Evolutionary conservation across 169 alveolate species (phyloP), one percentile per base, ranked within the genome.

Genomic region (Plasmodium berghei): DNA sequence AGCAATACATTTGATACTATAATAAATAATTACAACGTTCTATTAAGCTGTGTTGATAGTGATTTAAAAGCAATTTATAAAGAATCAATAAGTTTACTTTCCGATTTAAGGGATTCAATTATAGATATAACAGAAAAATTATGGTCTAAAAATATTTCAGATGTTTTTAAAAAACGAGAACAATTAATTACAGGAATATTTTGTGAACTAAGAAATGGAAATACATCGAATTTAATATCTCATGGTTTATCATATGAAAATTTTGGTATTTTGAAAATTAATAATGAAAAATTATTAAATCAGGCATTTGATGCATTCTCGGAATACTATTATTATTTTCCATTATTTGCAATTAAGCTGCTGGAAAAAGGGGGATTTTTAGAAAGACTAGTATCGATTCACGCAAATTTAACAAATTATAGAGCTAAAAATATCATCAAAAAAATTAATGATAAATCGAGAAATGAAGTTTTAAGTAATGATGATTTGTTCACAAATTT

Each of bases 201-300:
- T 18, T 80, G 89, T 80, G 89, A 66, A 58, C 59, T 80, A 54
- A 63, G 89, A 64, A 80, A 80, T n/a, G 89, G 89, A 42, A 66
- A 14, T 18, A 26, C 64, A 34, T 80, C 89, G 24, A 28, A 18
- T 24, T 26, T 80, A 16, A 72, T 80, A 28, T 26, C 61, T 1
- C 64, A 66, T 16, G 55, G 89, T 40, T 59, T 80, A 55, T 45
- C 62, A 42, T 80, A 61, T 80, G 89, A 80, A 80, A 66, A 66
- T 66, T 56, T 80, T 8, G 80, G 66, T 14, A 80, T 80, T 26
- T 59, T 80, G 40, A 80, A 80, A 59, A 62, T 80, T 24, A 66
- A 80, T 66, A 54, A 49, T 80, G 83, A 64, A 28, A 71, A 52
- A 5, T 22, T 80, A 26, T 42, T 80, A 66, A 66, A 64, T 24